Conservation (phyloP, 768 basidiomycete species). For the Hortiboletus flavorubellus region DNA sequence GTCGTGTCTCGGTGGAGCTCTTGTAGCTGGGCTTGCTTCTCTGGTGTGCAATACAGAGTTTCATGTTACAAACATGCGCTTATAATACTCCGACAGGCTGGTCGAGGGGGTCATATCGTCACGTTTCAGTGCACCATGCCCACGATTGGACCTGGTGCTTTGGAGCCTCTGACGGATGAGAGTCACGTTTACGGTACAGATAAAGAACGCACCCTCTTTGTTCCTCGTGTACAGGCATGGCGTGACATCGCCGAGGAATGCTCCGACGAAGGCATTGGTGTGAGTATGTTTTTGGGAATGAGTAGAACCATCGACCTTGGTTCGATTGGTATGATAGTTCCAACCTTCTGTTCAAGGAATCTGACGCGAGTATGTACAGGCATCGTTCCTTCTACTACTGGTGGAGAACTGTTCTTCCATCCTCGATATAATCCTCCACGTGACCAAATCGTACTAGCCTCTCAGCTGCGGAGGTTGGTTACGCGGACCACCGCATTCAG, state of each 20-base stretch:
- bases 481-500: constrained; percentile 74
- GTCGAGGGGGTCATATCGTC: constrained; percentile 74
- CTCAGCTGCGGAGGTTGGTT: constrained; percentile 71
- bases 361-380: constrained; percentile 38
- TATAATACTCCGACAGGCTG: constrained; percentile 40
- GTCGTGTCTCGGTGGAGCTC: constrained; percentile 74
- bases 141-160: constrained; percentile 67
- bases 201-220: constrained; percentile 80
- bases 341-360: neutral
- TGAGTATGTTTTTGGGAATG: constrained; percentile 86
- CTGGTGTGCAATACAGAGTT: constrained; percentile 47
- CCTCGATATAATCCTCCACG: constrained; percentile 77
- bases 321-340: constrained; percentile 60
- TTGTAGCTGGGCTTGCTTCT: constrained; percentile 68
- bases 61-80: constrained; percentile 12
- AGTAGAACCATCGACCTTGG: constrained; percentile 80
- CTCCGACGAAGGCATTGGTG: constrained; percentile 84
- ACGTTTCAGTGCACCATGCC: constrained; percentile 70
- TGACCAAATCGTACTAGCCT: constrained; percentile 62
- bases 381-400: constrained; percentile 65
- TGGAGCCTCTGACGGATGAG: constrained; percentile 58
- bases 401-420: constrained; percentile 90
- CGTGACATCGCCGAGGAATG: constrained; percentile 82
- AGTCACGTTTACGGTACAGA: constrained; percentile 72
- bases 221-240: constrained; percentile 78